A percentile compares a stretch with the other conserved stretches of the same genome.
Conservation (phyloP, 2,329 filamentous ascomycete species). For the Aspergillus cejpii region DNA sequence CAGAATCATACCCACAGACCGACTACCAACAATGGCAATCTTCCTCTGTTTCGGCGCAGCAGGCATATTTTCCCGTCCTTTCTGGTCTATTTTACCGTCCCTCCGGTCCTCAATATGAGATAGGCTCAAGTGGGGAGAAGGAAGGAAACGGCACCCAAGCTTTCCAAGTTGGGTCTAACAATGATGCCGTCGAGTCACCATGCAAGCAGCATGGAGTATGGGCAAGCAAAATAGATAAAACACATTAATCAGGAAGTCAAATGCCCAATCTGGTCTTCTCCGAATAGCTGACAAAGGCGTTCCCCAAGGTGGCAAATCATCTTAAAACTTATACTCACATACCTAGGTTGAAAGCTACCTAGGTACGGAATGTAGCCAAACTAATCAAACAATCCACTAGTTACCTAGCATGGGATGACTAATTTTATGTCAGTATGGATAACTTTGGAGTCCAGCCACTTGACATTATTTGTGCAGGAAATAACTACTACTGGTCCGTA, state of each 20-base stretch:
- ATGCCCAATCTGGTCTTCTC: not conserved
- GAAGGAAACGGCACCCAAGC: not conserved
- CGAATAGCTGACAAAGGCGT: not conserved
- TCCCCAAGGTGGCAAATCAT: not conserved
- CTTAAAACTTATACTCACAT: not conserved
- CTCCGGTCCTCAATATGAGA: not conserved
- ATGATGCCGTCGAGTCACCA: not conserved
- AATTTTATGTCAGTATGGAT: too few relatives aligned
- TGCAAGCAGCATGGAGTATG: not conserved
- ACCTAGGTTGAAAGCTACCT: not conserved
- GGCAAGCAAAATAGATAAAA: not conserved
- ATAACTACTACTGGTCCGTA: too few relatives aligned
- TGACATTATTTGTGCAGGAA: too few relatives aligned
- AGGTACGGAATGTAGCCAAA: not conserved
- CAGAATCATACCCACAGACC: slow-evolving; percentile 67
- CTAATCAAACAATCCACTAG: slow-evolving; percentile 1
- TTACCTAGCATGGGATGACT: too few relatives aligned
- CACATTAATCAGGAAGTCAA: not conserved
- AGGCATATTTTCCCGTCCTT: slow-evolving; percentile 48
- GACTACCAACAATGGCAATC: slow-evolving; percentile 90
- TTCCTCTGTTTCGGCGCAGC: slow-evolving; percentile 79
- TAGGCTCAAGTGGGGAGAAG: not conserved
- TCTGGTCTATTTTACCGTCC: not conserved
- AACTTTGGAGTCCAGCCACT: too few relatives aligned
- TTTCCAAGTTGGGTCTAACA: not conserved